Conservation (phyloP, 306 rosid genomes). For the Casuarina cunninghamiana region DNA sequence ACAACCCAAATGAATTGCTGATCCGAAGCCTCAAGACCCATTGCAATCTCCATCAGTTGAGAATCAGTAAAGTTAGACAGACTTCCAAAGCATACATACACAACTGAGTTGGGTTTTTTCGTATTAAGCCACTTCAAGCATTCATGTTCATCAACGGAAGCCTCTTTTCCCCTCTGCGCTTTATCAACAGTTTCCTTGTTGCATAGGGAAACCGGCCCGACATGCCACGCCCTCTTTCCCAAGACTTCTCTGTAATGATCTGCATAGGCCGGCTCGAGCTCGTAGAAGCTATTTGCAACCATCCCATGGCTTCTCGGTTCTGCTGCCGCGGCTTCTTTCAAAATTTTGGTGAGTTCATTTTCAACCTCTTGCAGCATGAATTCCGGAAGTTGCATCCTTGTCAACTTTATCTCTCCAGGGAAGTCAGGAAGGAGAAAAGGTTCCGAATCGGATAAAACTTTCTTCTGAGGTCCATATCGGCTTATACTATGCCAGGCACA, state of each 20-base stretch:
- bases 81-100: no score
- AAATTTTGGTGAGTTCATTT: neutral
- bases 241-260: slow-evolving; percentile 20
- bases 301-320: slow-evolving; percentile 42
- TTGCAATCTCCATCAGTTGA: no score
- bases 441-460: slow-evolving; percentile 39
- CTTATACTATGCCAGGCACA: slow-evolving; percentile 28
- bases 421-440: slow-evolving; percentile 49
- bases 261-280: slow-evolving; percentile 47
- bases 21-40: no score
- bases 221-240: slow-evolving; percentile 44
- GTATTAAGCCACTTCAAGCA: slow-evolving; percentile 38
- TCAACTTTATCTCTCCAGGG: slow-evolving; percentile 24
- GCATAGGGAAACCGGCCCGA: slow-evolving; percentile 53
- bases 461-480: slow-evolving; percentile 43
- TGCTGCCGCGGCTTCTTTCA: slow-evolving; percentile 30
- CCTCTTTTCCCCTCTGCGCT: slow-evolving; percentile 12
- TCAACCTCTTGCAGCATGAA: slow-evolving; percentile 29
- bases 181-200: neutral
- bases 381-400: no score
- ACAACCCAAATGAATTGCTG: no score
- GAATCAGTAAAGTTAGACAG: no score
- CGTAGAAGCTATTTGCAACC: slow-evolving; percentile 52
- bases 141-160: slow-evolving; percentile 1
- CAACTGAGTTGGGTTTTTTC: no score